These are phyloP conservation scores for Beauveria scarabaeidicola DNA, from an alignment of 2,329 filamentous ascomycete genomes.

Conservation along the genomic window DNA sequence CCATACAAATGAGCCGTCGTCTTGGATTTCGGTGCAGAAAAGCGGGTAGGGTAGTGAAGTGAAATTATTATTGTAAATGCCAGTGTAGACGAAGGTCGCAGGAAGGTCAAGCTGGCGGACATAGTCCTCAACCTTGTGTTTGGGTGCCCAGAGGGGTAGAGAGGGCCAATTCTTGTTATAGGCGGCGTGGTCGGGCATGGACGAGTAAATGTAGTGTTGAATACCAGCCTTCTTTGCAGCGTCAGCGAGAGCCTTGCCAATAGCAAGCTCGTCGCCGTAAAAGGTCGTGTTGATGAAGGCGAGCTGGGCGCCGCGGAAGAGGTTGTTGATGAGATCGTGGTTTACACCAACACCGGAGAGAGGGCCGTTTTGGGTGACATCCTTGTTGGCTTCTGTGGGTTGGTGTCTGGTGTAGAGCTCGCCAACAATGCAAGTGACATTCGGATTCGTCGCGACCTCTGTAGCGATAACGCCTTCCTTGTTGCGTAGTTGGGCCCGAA, in stretches of 20 bases:
- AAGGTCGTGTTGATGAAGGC: constrained; percentile 98
- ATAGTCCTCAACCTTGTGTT: constrained; percentile 89
- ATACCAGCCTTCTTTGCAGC: constrained; percentile 78
- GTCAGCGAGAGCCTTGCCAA: constrained; percentile 81
- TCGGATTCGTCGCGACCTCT: constrained; percentile 74
- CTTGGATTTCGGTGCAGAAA: constrained; percentile 86
- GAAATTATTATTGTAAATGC: constrained; percentile 99
- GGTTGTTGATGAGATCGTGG: constrained; percentile 59
- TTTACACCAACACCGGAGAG: constrained; percentile 61
- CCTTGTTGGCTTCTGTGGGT: constrained; percentile 41
- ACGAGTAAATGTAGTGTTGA: constrained; percentile 90
- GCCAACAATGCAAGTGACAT: constrained; percentile 58
- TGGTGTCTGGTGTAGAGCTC: constrained; percentile 52
- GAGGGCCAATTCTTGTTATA: constrained; percentile 72
- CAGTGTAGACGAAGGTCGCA: constrained; percentile 89
- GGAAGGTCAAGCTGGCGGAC: constrained; percentile 73
- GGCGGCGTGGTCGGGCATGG: constrained; percentile 88
- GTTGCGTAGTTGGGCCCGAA: constrained; percentile 85
- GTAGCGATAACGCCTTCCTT: constrained; percentile 79
- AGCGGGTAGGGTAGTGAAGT: constrained; percentile 85
- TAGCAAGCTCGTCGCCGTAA: constrained; percentile 87
- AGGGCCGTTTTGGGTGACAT: constrained; percentile 60
- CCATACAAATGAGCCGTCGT: constrained; percentile 84
- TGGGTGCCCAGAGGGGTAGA: constrained; percentile 83
- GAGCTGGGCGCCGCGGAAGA: constrained; percentile 77